phyloP scores from a whole-genome alignment of 2,329 filamentous ascomycete genomes.

The Lachnellula hyalina region DNA sequence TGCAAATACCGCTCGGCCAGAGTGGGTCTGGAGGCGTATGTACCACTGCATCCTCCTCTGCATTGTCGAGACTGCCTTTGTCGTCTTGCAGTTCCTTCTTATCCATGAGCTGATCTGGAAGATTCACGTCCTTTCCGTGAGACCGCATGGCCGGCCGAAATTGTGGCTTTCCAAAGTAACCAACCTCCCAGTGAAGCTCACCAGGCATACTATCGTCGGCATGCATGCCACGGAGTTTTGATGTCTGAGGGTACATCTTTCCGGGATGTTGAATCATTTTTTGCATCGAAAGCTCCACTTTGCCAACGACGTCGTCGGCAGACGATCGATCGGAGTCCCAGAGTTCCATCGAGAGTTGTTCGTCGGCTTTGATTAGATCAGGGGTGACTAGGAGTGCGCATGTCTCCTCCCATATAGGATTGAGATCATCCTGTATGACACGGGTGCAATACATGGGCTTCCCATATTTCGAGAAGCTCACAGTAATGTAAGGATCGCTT shows the following conservation, averaged over 20 bases:
- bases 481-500: slow-evolving; percentile 91
- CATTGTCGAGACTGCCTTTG: slow-evolving; percentile 69
- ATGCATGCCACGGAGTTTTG: slow-evolving; percentile 76
- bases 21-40: slow-evolving; percentile 93
- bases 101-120: slow-evolving; percentile 69
- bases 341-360: slow-evolving; percentile 87
- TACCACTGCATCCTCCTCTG: slow-evolving; percentile 76
- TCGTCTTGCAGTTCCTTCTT: slow-evolving; percentile 78
- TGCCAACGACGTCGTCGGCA: slow-evolving; percentile 91
- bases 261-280: slow-evolving; percentile 93
- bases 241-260: slow-evolving; percentile 86
- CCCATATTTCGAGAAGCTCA: slow-evolving; percentile 91
- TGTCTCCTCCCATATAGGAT: slow-evolving; percentile 87
- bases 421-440: slow-evolving; percentile 90
- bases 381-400: slow-evolving; percentile 80
- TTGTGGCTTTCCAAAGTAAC: slow-evolving; percentile 87
- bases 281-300: slow-evolving; percentile 88
- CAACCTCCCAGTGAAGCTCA: slow-evolving; percentile 92
- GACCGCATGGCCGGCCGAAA: slow-evolving; percentile 81
- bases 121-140: slow-evolving; percentile 73
- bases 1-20: slow-evolving; percentile 88
- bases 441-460: slow-evolving; percentile 98
- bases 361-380: slow-evolving; percentile 87
- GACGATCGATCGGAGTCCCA: slow-evolving; percentile 95
- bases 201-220: slow-evolving; percentile 86